Base-by-base conservation (phyloP, 1,139 yeast genomes). In the Protomyces lactucae-debilis region DNA sequence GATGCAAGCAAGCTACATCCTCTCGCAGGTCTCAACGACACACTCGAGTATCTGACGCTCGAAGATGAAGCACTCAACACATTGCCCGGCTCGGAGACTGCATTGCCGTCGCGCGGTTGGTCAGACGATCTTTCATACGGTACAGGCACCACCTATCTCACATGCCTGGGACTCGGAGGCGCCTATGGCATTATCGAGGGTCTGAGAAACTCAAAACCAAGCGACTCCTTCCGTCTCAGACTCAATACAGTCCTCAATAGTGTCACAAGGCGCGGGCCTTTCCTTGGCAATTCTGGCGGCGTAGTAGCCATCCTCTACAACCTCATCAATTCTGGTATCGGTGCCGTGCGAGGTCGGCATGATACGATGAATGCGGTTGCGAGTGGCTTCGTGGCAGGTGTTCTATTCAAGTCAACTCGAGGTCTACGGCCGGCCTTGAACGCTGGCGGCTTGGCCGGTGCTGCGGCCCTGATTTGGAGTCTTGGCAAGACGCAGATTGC, bases 61-160 rank as follows among this genome's bases (percentile, higher is more conserved):
- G 98, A 93, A 73, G 95, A 87, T 67, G 96, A 88, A 72, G 81
- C 86, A 70, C 79, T 91, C 69, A 83, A 85, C 61, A 78, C 83
- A 23, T 78, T 88, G 72, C 95, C 91, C 72, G 97, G 97, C 52
- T 84, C 96, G 0, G 89, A 88, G 74, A 96, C 97, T 67, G 76
- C 93, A 67, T 83, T 93, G 70, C 97, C 99, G 46, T 88, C 95
- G 46, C 87, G 97, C 78, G 96, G 95, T 72, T 93, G 97, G 96
- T 83, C 92, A 16, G 99, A 93, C 75, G 98, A 93, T 77, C 82
- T 93, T 70, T 91, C 97, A 82, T 93, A 95, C 77, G 99, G 99
- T 71, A 88, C 99, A 12, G 99, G 99, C 76, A 86, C 97, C 12
- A 92, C 91, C 59, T 93, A 93, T 75, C 81, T 93, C 9, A 39